Evolutionary conservation across 2,329 filamentous ascomycete species (phyloP), one percentile per base, ranked within the genome.

Genomic region (Emergomyces africanus): DNA sequence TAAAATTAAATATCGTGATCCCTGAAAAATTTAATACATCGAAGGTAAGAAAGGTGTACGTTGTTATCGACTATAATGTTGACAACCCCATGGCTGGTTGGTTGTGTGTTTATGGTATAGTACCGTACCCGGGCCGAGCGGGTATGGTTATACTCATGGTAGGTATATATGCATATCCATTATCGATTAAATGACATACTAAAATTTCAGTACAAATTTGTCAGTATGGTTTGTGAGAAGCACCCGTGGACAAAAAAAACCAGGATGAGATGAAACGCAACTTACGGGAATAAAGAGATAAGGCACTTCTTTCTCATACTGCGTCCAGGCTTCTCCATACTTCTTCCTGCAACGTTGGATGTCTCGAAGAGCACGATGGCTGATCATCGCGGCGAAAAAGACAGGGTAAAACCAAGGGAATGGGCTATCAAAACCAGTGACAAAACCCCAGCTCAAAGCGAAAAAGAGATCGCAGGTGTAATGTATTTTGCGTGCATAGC

Each of bases 361-460:
- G 69, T 95, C 89, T 61, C 89, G 80, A 64, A 77, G 77, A 4
- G 88, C 86, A 61, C 89, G 86, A 72, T 95, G 89, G 10, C 84
- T 78, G 68, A 94, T 92, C 88, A 92, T 92, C 65, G 75, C 74
- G 20, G 79, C 78, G 71, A 95, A 95, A 78, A 95, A 95, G 41
- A 88, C 72, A 0, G 88, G 87, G 70, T 95, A 92, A 74, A 95
- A 94, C 88, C 89, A 95, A 0, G 89, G 89, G 75, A 92, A 91
- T 0, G 89, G 88, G 69, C 85, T 89, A 41, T 78, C 78, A 74
- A 92, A 91, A 12, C 89, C 89, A 2, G 87, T 90, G 65, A 92
- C 85, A n/a, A 91, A 73, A 28, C 85, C 89, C 89, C 89, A 94
- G 62, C 78, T 82, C 58, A 89, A 70, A 6, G 89, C 86, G 68